These are phyloP conservation scores for Amborella trichopoda DNA, from an alignment of 164 flowering plant species.

Conservation along the genomic window DNA sequence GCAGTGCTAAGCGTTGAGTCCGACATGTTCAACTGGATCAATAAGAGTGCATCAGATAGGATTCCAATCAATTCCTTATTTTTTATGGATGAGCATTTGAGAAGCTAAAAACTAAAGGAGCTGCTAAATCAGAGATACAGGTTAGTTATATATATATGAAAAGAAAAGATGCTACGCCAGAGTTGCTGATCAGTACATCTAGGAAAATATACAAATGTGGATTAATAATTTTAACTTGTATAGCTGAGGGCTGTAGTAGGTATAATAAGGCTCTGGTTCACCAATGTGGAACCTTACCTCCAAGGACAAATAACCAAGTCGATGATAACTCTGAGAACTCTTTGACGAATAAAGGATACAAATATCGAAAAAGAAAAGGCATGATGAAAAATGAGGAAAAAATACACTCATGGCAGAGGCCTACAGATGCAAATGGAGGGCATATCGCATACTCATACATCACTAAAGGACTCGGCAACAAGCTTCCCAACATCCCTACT, in stretches of 20 bases:
- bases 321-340: not conserved
- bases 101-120: no score
- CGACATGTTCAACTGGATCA: conserved; percentile 28
- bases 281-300: not conserved
- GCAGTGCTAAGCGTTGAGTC: conserved; percentile 9
- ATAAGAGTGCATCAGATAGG: no score
- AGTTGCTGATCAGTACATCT: no score
- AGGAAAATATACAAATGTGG: no score
- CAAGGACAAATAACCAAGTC: not conserved
- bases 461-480: conserved; percentile 11
- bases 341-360: not conserved
- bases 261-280: not conserved
- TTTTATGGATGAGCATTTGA: no score
- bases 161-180: no score
- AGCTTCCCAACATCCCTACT: conserved; percentile 17
- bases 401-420: no score
- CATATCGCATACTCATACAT: conserved; percentile 8
- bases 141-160: no score
- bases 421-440: conserved; percentile 8
- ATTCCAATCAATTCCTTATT: no score
- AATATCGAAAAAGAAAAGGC: not conserved
- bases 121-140: no score
- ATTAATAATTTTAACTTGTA: no score
- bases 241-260: not conserved
- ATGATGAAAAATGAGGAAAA: not conserved